A percentile compares a stretch with the other conserved stretches of the same genome.
Conservation (phyloP, 148 eudicot genomes). For the Bassia scoparia region DNA sequence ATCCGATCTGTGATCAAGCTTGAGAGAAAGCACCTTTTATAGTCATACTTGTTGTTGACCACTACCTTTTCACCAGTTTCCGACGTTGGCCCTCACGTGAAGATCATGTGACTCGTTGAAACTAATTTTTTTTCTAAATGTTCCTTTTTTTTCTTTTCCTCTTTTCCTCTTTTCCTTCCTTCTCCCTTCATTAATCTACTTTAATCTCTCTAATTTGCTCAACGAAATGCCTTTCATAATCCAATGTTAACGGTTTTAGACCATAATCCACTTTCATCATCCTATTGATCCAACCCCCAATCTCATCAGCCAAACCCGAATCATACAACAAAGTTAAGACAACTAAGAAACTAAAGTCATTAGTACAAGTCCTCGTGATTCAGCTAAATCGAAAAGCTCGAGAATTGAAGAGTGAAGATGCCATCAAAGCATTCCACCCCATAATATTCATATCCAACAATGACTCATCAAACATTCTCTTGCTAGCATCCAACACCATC, state of each 20-base stretch:
- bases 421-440: conserved; percentile 73
- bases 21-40: too few relatives aligned
- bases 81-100: too few relatives aligned
- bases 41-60: too few relatives aligned
- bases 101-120: too few relatives aligned
- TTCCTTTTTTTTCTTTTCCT: too few relatives aligned
- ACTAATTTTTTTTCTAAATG: too few relatives aligned
- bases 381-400: conserved; percentile 43
- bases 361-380: conserved; percentile 33
- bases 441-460: conserved; percentile 34
- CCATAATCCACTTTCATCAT: conserved; percentile 43
- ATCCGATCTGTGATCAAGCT: too few relatives aligned
- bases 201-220: too few relatives aligned
- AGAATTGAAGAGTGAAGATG: conserved; percentile 34
- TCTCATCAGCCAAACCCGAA: conserved; percentile 43
- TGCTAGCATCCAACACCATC: conserved; percentile 46
- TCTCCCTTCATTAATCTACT: too few relatives aligned
- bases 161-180: too few relatives aligned
- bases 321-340: conserved; percentile 52
- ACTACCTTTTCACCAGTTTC: too few relatives aligned
- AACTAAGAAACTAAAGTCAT: conserved; percentile 55
- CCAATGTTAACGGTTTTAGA: conserved; percentile 44
- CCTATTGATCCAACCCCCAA: conserved; percentile 38
- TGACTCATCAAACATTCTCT: conserved; percentile 47
- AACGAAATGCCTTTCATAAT: too few relatives aligned